phyloP scores from a whole-genome alignment of 2,329 filamentous ascomycete species.

The Paramyrothecium sp. region DNA sequence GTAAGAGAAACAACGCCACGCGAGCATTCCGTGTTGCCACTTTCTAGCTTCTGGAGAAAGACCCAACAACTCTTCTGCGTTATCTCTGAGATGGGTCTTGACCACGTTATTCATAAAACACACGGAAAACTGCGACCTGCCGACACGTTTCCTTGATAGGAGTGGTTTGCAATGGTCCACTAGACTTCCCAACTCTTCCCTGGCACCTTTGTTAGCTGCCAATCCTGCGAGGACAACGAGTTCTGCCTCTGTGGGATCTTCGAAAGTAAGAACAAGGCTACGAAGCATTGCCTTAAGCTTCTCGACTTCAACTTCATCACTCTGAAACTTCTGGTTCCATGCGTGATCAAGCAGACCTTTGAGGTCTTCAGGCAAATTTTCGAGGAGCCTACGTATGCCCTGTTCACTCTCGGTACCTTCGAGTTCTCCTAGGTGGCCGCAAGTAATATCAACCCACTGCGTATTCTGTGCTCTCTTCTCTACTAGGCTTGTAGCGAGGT shows the following conservation, averaged over 20 bases:
- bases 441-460: not conserved
- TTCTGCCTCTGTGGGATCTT: not conserved
- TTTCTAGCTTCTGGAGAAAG: not conserved
- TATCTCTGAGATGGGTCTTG: not conserved
- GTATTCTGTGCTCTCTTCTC: not conserved
- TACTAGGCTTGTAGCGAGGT: not conserved
- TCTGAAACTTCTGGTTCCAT: no score
- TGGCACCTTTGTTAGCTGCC: not conserved
- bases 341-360: not conserved
- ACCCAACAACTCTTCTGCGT: not conserved
- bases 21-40: not conserved
- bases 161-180: not conserved
- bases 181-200: not conserved
- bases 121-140: not conserved
- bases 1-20: not conserved
- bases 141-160: not conserved
- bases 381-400: not conserved
- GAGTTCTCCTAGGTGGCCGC: not conserved
- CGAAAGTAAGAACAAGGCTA: not conserved
- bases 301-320: not conserved
- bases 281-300: not conserved
- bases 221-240: not conserved
- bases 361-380: not conserved
- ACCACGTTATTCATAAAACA: not conserved
- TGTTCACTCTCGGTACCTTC: not conserved